Percentiles rank a stretch among this genome's conserved stretches.
phyloP scores from a whole-genome alignment of 805 yeast species.

The Kodamaea hsintzibuensis region DNA sequence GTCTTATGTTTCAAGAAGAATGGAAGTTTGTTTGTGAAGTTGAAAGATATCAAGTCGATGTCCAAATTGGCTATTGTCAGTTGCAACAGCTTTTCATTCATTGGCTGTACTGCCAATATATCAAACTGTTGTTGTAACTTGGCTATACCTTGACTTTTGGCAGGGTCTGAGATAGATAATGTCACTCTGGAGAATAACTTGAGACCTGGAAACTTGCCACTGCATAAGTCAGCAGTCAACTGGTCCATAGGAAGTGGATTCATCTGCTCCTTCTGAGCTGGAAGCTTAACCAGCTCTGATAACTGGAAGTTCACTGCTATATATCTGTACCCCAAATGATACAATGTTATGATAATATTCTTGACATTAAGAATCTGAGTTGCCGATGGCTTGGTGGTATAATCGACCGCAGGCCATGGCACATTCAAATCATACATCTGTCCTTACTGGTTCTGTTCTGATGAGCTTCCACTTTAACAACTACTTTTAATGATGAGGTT shows the following conservation, averaged over 20 bases:
- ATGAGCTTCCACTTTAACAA: too few species aligned
- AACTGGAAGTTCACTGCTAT: constrained; percentile 72
- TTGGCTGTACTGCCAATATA: constrained; percentile 78
- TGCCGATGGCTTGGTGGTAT: constrained; percentile 39
- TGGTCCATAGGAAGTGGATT: constrained; percentile 45
- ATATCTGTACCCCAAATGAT: constrained; percentile 68
- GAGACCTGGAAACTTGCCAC: constrained; percentile 31
- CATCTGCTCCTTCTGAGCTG: constrained; percentile 45
- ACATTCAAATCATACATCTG: constrained; percentile 62
- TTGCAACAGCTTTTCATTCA: constrained; percentile 74
- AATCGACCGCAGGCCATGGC: constrained; percentile 65
- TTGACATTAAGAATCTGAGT: constrained; percentile 47
- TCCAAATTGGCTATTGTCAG: constrained; percentile 75
- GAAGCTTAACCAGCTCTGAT: constrained; percentile 53
- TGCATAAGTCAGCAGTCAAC: constrained; percentile 18
- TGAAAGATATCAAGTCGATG: constrained; percentile 77
- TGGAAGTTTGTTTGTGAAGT: constrained; percentile 64
- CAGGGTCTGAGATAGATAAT: constrained; percentile 70
- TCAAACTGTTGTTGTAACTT: constrained; percentile 60
- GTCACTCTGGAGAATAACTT: constrained; percentile 70
- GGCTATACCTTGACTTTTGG: constrained; percentile 66
- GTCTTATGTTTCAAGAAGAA: constrained; percentile 81
- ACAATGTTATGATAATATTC: constrained; percentile 52
- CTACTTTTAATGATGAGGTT: too few species aligned
- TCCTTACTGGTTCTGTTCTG: background rate